Percentiles rank a stretch among this genome's conserved stretches.
phyloP scores from a whole-genome alignment of 345 rosid genomes.

The Cardamine resedifolia region DNA sequence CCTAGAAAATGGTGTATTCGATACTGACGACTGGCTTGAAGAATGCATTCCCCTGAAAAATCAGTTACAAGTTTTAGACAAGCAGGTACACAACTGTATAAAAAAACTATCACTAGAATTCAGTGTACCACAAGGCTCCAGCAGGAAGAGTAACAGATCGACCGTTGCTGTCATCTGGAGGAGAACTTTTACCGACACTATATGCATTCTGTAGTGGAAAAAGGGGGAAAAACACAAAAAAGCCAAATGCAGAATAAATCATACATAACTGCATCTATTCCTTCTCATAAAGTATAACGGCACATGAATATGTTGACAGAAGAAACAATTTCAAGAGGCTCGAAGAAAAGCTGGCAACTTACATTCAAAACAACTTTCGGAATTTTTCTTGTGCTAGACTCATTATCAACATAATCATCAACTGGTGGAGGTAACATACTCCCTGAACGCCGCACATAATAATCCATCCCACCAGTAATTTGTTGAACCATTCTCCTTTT shows the following conservation, averaged over 20 bases:
- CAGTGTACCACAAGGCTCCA: slow-evolving; percentile 82
- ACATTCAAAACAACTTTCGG: slow-evolving; percentile 57
- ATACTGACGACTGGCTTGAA: slow-evolving; percentile 46
- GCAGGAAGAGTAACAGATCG: slow-evolving; percentile 72
- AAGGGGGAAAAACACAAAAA: not conserved
- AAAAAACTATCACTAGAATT: not conserved
- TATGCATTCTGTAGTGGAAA: slow-evolving; percentile 44
- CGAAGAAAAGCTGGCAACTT: slow-evolving; percentile 37
- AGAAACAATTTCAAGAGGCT: slow-evolving; percentile 15
- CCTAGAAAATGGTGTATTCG: slow-evolving; percentile 44
- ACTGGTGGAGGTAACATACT: slow-evolving; percentile 76
- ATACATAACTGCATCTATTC: slow-evolving; percentile 1
- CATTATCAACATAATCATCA: slow-evolving; percentile 57
- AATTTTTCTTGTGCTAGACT: slow-evolving; percentile 51
- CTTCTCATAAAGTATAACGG: not conserved
- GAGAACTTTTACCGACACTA: slow-evolving; percentile 47
- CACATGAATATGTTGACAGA: slow-evolving; percentile 7
- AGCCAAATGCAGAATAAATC: slow-evolving; percentile 7
- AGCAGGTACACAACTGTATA: not conserved
- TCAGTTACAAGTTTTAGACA: slow-evolving; percentile 18
- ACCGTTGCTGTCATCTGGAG: slow-evolving; percentile 60
- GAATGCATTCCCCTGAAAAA: slow-evolving; percentile 66
- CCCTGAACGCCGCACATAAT: slow-evolving; percentile 60
- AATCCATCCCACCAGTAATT: slow-evolving; percentile 59
- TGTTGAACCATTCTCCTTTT: slow-evolving; percentile 76